Percentiles rank a stretch among this genome's conserved stretches.
Conservation (phyloP, 768 basidiomycete genomes). For the Termitomyces sp. region DNA sequence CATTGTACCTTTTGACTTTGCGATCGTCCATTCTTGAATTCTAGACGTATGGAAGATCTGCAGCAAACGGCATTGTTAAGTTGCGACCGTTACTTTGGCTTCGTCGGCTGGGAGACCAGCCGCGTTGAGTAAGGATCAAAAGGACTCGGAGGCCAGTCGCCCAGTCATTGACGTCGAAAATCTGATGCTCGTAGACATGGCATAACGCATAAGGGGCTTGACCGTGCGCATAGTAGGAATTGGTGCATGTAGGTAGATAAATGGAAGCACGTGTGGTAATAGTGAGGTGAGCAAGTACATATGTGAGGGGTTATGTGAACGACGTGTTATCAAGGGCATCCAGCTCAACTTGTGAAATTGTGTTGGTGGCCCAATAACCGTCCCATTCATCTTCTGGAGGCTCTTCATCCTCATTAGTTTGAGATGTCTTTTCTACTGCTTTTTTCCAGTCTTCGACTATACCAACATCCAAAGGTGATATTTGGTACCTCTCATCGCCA, state of each 20-base stretch:
- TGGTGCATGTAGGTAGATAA: too few species aligned
- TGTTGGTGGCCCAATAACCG: constrained; percentile 39
- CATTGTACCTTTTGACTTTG: too few species aligned
- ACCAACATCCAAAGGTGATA: constrained; percentile 16
- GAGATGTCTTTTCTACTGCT: constrained; percentile 22
- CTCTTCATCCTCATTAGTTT: constrained; percentile 22
- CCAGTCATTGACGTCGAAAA: neutral
- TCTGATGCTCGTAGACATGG: too few species aligned
- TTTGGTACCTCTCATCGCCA: neutral
- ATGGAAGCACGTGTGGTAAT: neutral
- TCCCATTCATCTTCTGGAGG: constrained; percentile 47
- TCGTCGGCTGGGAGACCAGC: neutral
- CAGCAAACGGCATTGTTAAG: too few species aligned
- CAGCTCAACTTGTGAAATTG: constrained; percentile 26
- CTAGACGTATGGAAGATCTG: neutral
- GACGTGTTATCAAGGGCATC: constrained; percentile 6
- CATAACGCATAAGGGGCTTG: neutral
- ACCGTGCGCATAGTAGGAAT: neutral
- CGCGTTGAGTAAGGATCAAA: neutral
- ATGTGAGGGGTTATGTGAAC: neutral
- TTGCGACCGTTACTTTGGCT: neutral
- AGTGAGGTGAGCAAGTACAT: neutral
- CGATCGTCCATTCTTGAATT: too few species aligned
- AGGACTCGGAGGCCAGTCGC: neutral
- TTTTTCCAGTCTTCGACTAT: constrained; percentile 12